phyloP scores from a whole-genome alignment of 192 early-diverging fungal genomes.

The Rhizophagus sp. region DNA sequence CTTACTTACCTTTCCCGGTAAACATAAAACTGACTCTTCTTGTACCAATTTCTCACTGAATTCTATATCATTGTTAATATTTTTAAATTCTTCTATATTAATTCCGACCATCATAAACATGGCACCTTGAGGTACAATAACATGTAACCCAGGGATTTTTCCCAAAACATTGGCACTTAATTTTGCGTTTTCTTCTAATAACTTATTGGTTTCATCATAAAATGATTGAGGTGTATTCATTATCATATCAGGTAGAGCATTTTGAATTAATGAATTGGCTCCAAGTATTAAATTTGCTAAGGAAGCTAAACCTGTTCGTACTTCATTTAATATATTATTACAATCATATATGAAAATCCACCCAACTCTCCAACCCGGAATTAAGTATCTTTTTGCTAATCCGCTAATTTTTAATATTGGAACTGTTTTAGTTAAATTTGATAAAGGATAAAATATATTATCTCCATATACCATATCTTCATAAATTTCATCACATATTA shows the following conservation, averaged over 20 bases:
- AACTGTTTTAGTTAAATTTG: slow-evolving; percentile 75
- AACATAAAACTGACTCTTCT: slow-evolving; percentile 82
- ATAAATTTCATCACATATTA: slow-evolving; percentile 92
- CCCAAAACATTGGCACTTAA: slow-evolving; percentile 61
- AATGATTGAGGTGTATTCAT: slow-evolving; percentile 67
- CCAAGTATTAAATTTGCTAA: slow-evolving; percentile 80
- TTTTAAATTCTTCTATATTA: slow-evolving; percentile 65
- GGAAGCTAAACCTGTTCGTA: slow-evolving; percentile 71
- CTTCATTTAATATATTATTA: slow-evolving; percentile 53
- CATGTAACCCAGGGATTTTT: slow-evolving; percentile 69
- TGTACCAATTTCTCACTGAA: slow-evolving; percentile 79
- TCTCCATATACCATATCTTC: slow-evolving; percentile 81
- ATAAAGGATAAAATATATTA: slow-evolving; percentile 63
- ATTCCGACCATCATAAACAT: slow-evolving; percentile 93
- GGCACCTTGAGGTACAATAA: slow-evolving; percentile 85
- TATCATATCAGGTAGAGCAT: slow-evolving; percentile 79
- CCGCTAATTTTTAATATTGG: slow-evolving; percentile 84
- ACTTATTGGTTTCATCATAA: slow-evolving; percentile 64
- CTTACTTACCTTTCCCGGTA: slow-evolving; percentile 75
- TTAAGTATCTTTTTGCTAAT: slow-evolving; percentile 85
- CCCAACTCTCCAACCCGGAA: slow-evolving; percentile 93
- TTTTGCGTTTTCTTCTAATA: slow-evolving; percentile 72
- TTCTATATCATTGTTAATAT: slow-evolving; percentile 74
- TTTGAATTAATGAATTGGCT: slow-evolving; percentile 77
- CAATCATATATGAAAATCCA: slow-evolving; percentile 86